phyloP scores from a whole-genome alignment of 2,329 filamentous ascomycete species.

The Neofusicoccum umdonicola region DNA sequence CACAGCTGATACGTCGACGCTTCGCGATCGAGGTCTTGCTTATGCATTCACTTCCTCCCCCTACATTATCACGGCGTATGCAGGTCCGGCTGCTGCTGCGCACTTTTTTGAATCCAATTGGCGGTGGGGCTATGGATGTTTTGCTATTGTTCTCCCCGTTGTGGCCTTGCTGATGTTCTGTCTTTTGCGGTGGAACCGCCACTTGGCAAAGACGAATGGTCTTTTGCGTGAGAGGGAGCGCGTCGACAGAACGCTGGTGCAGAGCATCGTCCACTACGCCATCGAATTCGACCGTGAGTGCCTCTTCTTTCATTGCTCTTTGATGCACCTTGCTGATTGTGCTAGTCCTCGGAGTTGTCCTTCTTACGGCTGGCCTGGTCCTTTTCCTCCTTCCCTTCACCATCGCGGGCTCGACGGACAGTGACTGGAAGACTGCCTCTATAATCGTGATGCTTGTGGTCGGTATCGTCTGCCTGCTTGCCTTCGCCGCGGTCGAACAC shows the following conservation, averaged over 20 bases:
- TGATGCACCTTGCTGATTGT: slow-evolving; percentile 46
- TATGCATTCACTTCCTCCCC: slow-evolving; percentile 63
- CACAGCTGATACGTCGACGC: slow-evolving; percentile 64
- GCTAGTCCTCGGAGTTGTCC: slow-evolving; percentile 56
- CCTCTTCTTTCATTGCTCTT: slow-evolving; percentile 53
- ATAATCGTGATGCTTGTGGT: slow-evolving; percentile 45
- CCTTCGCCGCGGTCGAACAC: slow-evolving; percentile 40
- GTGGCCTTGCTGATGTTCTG: slow-evolving; percentile 44
- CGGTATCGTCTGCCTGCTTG: slow-evolving; percentile 36
- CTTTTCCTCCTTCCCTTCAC: slow-evolving; percentile 68
- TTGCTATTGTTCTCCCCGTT: slow-evolving; percentile 62
- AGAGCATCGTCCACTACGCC: slow-evolving; percentile 54
- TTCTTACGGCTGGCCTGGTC: slow-evolving; percentile 60
- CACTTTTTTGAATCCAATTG: slow-evolving; percentile 58
- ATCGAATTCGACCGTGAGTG: slow-evolving; percentile 57
- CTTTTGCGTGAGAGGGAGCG: slow-evolving; percentile 42
- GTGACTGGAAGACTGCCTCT: slow-evolving; percentile 35
- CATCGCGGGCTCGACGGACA: slow-evolving; percentile 18
- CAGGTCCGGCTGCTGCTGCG: slow-evolving; percentile 57
- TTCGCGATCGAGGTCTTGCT: slow-evolving; percentile 64
- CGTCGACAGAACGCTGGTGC: slow-evolving; percentile 44
- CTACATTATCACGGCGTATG: slow-evolving; percentile 65
- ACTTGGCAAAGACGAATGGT: slow-evolving; percentile 44
- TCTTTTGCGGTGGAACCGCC: not conserved
- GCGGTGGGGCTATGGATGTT: slow-evolving; percentile 68